phyloP scores from a whole-genome alignment of 2,329 filamentous ascomycete species.

The Biscogniauxia marginata region DNA sequence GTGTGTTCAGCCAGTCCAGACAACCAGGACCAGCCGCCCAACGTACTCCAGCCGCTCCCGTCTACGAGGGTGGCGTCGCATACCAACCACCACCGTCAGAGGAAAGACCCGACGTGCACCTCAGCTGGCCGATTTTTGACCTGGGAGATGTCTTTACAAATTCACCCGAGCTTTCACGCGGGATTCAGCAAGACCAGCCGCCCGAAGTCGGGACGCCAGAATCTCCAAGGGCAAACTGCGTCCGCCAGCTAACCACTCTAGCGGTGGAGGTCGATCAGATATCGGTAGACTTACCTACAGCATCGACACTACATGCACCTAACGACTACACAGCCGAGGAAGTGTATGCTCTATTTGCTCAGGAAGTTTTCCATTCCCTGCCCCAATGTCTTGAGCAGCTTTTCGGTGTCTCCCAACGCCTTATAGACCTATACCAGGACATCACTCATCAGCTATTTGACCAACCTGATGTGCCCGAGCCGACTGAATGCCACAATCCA shows the following conservation, averaged over 20 bases:
- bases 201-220: constrained; percentile 3
- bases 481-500: constrained; percentile 27
- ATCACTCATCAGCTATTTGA: constrained; percentile 24
- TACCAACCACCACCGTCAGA: constrained; percentile 2
- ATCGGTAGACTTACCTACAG: constrained; percentile 17
- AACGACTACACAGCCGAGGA: constrained; percentile 21
- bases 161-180: not conserved
- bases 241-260: constrained; percentile 22
- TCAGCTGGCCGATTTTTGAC: constrained; percentile 20
- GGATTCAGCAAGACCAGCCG: not conserved
- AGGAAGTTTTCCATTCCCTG: constrained; percentile 22
- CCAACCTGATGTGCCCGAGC: not conserved
- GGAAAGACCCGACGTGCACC: constrained; percentile 13
- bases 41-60: constrained; percentile 9
- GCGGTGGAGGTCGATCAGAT: constrained; percentile 29
- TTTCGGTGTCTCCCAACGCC: constrained; percentile 34
- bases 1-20: constrained; percentile 42
- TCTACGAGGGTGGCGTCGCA: constrained; percentile 11
- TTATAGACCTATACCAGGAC: constrained; percentile 37
- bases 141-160: not conserved
- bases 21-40: constrained; percentile 8
- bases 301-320: constrained; percentile 26
- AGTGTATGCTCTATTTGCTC: constrained; percentile 22
- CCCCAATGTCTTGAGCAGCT: constrained; percentile 34
- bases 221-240: constrained; percentile 15